Evolutionary conservation across 768 basidiomycete genomes (phyloP).

Genomic region (Mycena sanguinolenta): DNA sequence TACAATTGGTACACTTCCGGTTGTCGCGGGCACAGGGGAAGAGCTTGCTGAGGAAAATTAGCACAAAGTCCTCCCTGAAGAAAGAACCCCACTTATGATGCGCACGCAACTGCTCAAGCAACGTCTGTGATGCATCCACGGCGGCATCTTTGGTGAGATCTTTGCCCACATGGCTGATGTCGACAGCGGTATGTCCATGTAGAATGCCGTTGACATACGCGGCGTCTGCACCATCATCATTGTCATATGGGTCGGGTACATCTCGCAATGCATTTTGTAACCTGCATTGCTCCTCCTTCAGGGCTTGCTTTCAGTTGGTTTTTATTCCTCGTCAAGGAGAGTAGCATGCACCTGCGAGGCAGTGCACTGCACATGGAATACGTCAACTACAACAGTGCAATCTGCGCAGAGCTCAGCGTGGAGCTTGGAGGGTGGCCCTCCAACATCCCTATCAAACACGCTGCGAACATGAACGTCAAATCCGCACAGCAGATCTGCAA

Average conservation of each 20-base stretch:
- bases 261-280: not conserved
- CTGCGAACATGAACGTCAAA: no score
- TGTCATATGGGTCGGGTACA: not conserved
- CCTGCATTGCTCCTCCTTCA: not conserved
- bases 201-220: not conserved
- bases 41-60: not conserved
- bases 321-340: no score
- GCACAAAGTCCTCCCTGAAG: not conserved
- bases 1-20: not conserved
- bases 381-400: no score
- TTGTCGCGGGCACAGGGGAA: not conserved
- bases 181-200: not conserved
- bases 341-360: no score
- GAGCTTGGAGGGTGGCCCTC: no score
- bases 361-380: no score
- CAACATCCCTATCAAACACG: no score
- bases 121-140: not conserved
- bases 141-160: not conserved
- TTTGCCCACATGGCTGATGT: constrained; percentile 7
- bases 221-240: not conserved
- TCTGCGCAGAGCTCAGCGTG: no score
- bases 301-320: not conserved
- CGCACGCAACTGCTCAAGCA: not conserved
- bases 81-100: not conserved
- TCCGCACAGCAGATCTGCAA: no score